Evolutionary conservation across 331 rosid genomes (phyloP).

Genomic region (Pyracantha coccinea): DNA sequence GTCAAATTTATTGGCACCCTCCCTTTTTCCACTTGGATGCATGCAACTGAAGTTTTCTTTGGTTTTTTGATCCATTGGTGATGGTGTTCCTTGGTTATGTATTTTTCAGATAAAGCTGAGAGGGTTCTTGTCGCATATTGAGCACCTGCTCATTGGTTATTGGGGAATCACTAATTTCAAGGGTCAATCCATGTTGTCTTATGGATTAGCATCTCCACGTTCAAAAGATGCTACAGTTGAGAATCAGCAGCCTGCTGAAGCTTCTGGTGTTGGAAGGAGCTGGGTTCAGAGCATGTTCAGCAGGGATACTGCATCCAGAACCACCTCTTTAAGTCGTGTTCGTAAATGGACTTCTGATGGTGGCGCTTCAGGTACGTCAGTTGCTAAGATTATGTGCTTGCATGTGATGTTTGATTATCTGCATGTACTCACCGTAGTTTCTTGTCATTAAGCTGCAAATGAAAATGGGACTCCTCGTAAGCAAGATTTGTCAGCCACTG

Average conservation of each 20-base stretch:
- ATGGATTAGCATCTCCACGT: slow-evolving; percentile 74
- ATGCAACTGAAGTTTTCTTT: neutral
- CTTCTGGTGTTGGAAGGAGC: slow-evolving; percentile 83
- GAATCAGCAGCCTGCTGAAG: slow-evolving; percentile 84
- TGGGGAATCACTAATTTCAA: slow-evolving; percentile 78
- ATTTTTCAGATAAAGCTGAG: slow-evolving; percentile 79
- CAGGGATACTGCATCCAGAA: slow-evolving; percentile 62
- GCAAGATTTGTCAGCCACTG: slow-evolving; percentile 61
- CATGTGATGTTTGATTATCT: slow-evolving; percentile 9
- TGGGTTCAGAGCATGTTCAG: slow-evolving; percentile 99
- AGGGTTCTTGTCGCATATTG: slow-evolving; percentile 87
- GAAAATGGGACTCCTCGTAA: slow-evolving; percentile 76
- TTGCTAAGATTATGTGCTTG: slow-evolving; percentile 7
- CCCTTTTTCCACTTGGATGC: neutral
- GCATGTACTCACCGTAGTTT: slow-evolving; percentile 1
- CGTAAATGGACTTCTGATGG: slow-evolving; percentile 88
- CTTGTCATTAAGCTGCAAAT: slow-evolving; percentile 32
- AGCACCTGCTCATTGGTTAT: slow-evolving; percentile 69
- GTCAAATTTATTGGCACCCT: neutral
- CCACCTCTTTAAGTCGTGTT: slow-evolving; percentile 76
- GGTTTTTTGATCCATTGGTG: slow-evolving; percentile 6
- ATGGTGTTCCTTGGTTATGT: slow-evolving; percentile 14
- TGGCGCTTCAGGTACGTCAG: slow-evolving; percentile 42
- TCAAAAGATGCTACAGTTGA: slow-evolving; percentile 64
- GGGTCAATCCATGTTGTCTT: slow-evolving; percentile 52